Conservation (phyloP, 108 stramenopile genomes). For the Aurantiochytrium sp. region DNA sequence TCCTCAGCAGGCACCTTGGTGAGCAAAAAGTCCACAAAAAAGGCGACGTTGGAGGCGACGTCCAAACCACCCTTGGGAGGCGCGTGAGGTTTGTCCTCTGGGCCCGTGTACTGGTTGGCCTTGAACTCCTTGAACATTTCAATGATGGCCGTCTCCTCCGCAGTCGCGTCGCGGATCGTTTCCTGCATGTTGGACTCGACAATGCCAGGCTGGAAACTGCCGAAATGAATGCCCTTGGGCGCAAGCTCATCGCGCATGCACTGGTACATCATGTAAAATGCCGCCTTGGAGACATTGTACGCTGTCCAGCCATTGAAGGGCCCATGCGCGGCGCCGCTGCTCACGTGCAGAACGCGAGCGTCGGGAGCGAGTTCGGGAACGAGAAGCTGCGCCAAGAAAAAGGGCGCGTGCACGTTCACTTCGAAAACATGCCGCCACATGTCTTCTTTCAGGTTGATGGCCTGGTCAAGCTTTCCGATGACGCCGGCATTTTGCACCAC, state of each 20-base stretch:
- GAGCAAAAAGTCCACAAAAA: neutral
- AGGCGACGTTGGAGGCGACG: neutral
- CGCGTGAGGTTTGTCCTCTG: neutral
- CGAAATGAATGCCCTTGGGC: conserved; percentile 38
- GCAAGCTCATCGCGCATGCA: conserved; percentile 41
- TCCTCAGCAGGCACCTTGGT: neutral
- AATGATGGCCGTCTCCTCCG: conserved; percentile 40
- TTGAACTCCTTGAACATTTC: conserved; percentile 34
- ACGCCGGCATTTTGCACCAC: conserved; percentile 57
- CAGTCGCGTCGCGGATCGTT: conserved; percentile 42
- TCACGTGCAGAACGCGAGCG: conserved; percentile 49
- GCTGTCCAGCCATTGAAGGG: conserved; percentile 59
- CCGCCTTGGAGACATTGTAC: conserved; percentile 60
- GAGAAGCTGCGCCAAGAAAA: conserved; percentile 53
- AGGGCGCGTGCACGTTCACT: conserved; percentile 48
- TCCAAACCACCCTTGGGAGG: neutral
- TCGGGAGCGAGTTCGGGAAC: conserved; percentile 43
- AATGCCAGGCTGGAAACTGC: conserved; percentile 55
- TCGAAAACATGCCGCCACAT: conserved; percentile 31
- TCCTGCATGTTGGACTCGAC: conserved; percentile 68
- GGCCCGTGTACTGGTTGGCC: neutral
- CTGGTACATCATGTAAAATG: conserved; percentile 56
- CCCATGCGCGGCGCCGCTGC: conserved; percentile 42
- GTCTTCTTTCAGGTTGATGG: conserved; percentile 32
- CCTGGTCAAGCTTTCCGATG: conserved; percentile 51